Evolutionary conservation across 31 red algal species (phyloP).

Genomic region (Endocladia muricata): DNA sequence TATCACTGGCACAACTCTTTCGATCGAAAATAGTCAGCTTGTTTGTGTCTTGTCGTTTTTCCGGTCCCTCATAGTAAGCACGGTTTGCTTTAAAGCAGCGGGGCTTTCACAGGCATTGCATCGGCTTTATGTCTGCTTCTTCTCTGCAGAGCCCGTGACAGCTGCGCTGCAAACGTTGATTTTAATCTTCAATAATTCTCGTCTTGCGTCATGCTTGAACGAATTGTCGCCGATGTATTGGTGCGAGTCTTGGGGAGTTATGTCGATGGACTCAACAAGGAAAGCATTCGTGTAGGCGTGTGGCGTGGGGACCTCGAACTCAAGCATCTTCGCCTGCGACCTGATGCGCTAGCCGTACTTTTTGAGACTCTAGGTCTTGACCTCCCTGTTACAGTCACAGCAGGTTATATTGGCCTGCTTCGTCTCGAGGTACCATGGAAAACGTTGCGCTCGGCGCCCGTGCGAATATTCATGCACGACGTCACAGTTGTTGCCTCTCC

Average conservation of each 20-base stretch:
- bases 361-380: slow-evolving; percentile 88
- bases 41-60: too few species aligned
- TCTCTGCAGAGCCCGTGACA: too few species aligned
- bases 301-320: slow-evolving; percentile 95
- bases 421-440: slow-evolving; percentile 95
- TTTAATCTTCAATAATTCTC: too few species aligned
- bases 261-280: slow-evolving; percentile 85
- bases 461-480: slow-evolving; percentile 83
- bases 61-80: too few species aligned
- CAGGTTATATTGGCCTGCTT: slow-evolving; percentile 85
- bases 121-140: too few species aligned
- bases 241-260: slow-evolving; percentile 92
- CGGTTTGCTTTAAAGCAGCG: too few species aligned
- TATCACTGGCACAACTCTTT: too few species aligned
- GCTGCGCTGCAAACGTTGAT: too few species aligned
- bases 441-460: slow-evolving; percentile 73
- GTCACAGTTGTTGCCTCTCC: slow-evolving; percentile 78
- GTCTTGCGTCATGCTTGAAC: slow-evolving; percentile 71
- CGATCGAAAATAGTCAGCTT: too few species aligned
- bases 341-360: slow-evolving; percentile 84
- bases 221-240: slow-evolving; percentile 88
- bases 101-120: too few species aligned
- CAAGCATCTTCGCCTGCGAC: slow-evolving; percentile 73
- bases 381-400: slow-evolving; percentile 68
- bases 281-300: slow-evolving; percentile 86